These are phyloP conservation scores for Capsicum chinense DNA, from an alignment of 257 asterid genomes.

Conservation along the genomic window DNA sequence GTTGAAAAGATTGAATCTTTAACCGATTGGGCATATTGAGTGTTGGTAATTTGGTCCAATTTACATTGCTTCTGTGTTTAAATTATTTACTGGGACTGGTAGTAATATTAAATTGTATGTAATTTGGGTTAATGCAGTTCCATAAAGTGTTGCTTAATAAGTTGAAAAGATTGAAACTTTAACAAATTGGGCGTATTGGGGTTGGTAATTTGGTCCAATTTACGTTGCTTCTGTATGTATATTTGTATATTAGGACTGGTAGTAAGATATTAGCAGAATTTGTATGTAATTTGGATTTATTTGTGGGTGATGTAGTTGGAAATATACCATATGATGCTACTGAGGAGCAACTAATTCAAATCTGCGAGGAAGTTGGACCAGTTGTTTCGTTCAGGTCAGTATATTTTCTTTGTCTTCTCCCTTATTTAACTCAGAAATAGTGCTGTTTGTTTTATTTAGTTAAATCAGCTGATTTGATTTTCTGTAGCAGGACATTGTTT, in stretches of 20 bases:
- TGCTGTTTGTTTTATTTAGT: constrained; percentile 11
- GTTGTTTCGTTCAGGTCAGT: constrained; percentile 94
- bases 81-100: too few species aligned
- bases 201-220: background rate
- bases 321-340: constrained; percentile 97
- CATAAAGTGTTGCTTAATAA: background rate
- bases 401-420: constrained; percentile 6
- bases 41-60: too few species aligned
- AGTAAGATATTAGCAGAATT: background rate
- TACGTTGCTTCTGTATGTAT: background rate
- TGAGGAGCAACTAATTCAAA: constrained; percentile 91
- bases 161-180: background rate
- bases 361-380: constrained; percentile 98
- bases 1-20: too few species aligned
- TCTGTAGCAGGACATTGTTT: background rate
- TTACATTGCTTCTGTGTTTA: too few species aligned
- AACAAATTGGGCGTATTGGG: background rate
- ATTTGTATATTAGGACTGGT: background rate
- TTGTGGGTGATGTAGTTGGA: constrained; percentile 62
- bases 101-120: too few species aligned
- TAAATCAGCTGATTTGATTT: background rate
- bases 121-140: too few species aligned
- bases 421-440: background rate
- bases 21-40: too few species aligned
- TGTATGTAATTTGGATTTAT: constrained; percentile 7